These are phyloP conservation scores for Trichoderma koningii DNA, from an alignment of 2,329 filamentous ascomycete genomes.

Conservation along the genomic window DNA sequence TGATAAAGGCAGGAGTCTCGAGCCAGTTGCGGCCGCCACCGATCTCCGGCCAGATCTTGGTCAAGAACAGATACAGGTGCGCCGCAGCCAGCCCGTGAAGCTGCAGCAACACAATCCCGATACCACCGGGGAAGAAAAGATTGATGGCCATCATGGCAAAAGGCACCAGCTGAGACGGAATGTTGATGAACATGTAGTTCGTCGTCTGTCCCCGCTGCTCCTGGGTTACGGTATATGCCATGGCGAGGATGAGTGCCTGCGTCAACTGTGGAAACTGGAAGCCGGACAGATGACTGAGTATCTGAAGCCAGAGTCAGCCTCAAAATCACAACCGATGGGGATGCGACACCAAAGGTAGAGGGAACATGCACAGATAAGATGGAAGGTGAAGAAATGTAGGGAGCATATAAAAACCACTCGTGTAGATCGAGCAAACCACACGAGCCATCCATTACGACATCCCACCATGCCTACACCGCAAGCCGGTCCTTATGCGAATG, in stretches of 20 bases:
- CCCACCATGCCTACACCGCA: slow-evolving; percentile 75
- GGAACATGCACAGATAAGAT: slow-evolving; percentile 3
- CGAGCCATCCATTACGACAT: slow-evolving; percentile 71
- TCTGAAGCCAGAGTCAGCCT: slow-evolving; percentile 33
- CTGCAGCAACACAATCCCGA: slow-evolving; percentile 60
- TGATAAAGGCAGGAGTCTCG: slow-evolving; percentile 71
- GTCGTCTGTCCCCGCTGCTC: slow-evolving; percentile 78
- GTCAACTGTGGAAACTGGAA: slow-evolving; percentile 51
- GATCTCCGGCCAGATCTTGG: slow-evolving; percentile 83
- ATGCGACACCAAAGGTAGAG: not conserved
- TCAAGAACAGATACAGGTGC: slow-evolving; percentile 88
- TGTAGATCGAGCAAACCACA: slow-evolving; percentile 58
- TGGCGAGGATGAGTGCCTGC: slow-evolving; percentile 71
- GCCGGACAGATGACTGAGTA: slow-evolving; percentile 39
- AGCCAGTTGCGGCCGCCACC: slow-evolving; percentile 80
- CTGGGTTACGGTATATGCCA: slow-evolving; percentile 82
- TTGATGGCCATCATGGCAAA: slow-evolving; percentile 76
- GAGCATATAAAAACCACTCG: slow-evolving; percentile 61
- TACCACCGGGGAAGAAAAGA: slow-evolving; percentile 65
- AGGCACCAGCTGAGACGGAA: slow-evolving; percentile 80
- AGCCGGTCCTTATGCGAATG: slow-evolving; percentile 69
- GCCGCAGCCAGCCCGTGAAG: slow-evolving; percentile 80
- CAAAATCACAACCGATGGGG: slow-evolving; percentile 15
- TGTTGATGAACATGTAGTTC: slow-evolving; percentile 78
- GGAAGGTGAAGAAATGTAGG: slow-evolving; percentile 55